These are phyloP conservation scores for Komagataella mondaviorum DNA, from an alignment of 805 yeast species.

Conservation along the genomic window DNA sequence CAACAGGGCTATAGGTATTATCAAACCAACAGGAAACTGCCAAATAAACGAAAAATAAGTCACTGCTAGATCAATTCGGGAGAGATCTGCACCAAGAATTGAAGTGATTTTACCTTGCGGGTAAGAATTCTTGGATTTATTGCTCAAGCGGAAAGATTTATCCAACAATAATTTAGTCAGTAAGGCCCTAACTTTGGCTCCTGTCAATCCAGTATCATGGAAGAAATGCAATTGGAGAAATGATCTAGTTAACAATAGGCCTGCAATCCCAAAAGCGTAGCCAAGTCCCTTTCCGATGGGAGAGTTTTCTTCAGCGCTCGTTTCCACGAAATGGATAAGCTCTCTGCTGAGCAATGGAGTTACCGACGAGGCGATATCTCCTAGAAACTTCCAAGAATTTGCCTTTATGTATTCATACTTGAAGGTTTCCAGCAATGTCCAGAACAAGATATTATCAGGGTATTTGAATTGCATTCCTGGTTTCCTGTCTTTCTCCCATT, in stretches of 20 bases:
- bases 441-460: conserved; percentile 11
- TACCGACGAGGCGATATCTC: conserved; percentile 35
- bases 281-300: conserved; percentile 58
- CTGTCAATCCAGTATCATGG: conserved; percentile 43
- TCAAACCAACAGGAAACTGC: conserved; percentile 48
- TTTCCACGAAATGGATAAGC: conserved; percentile 49
- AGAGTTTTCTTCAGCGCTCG: conserved; percentile 26
- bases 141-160: conserved; percentile 51
- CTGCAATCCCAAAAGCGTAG: conserved; percentile 57
- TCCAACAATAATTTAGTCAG: conserved; percentile 54
- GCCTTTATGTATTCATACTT: conserved; percentile 28
- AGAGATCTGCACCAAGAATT: conserved; percentile 67
- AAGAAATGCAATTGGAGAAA: conserved; percentile 48
- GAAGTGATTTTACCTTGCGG: conserved; percentile 67
- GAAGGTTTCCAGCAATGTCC: conserved; percentile 35
- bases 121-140: conserved; percentile 45
- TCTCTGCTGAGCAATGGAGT: conserved; percentile 56
- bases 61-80: conserved; percentile 65
- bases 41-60: conserved; percentile 55
- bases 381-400: conserved; percentile 23
- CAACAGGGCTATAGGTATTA: conserved; percentile 51
- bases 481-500: conserved; percentile 8
- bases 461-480: conserved; percentile 10
- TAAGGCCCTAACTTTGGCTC: conserved; percentile 59
- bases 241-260: conserved; percentile 36